phyloP scores from a whole-genome alignment of 1,139 yeast genomes.

The Sugiyamaella xylanicola region DNA sequence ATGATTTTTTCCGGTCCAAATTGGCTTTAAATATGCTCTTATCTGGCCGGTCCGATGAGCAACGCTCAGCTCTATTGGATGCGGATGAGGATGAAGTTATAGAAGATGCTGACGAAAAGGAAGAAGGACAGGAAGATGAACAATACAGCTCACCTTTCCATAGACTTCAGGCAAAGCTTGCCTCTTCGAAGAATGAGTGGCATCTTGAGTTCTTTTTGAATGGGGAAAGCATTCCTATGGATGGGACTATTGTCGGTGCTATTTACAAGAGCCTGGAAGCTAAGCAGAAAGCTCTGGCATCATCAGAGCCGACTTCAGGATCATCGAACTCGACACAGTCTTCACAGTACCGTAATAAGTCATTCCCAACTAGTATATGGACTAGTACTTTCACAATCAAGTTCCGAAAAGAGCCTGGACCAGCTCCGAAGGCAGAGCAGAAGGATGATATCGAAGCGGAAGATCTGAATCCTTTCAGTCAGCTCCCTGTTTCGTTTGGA shows the following conservation, averaged over 20 bases:
- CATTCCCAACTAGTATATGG: conserved; percentile 62
- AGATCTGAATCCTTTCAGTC: conserved; percentile 38
- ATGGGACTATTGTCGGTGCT: conserved; percentile 81
- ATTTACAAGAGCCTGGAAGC: conserved; percentile 57
- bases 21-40: conserved; percentile 28
- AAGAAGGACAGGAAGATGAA: conserved; percentile 18
- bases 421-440: conserved; percentile 27
- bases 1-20: conserved; percentile 50
- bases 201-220: conserved; percentile 63
- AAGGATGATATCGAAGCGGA: conserved; percentile 37
- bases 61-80: neutral
- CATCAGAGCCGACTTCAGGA: neutral
- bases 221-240: conserved; percentile 64
- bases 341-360: conserved; percentile 25
- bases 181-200: conserved; percentile 40
- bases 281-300: conserved; percentile 7
- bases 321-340: neutral
- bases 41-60: conserved; percentile 11
- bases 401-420: conserved; percentile 50
- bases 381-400: conserved; percentile 54
- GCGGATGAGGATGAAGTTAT: conserved; percentile 23
- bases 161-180: conserved; percentile 13
- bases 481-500: conserved; percentile 40
- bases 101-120: conserved; percentile 24
- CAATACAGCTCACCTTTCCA: neutral